Conservation (phyloP, 768 basidiomycete genomes). For the Tulasnella sp. region DNA sequence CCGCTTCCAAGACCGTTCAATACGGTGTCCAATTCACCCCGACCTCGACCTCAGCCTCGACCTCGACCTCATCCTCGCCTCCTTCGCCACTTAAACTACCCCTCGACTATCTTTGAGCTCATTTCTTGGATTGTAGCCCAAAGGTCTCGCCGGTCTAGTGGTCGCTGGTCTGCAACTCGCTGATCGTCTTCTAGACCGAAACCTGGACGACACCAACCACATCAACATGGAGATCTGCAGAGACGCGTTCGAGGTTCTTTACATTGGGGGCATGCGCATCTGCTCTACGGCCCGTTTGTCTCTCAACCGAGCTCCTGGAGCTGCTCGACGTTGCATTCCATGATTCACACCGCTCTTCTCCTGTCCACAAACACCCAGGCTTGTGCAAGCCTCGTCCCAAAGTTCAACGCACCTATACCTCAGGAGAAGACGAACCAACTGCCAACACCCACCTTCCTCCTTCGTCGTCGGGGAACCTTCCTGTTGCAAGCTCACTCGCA, state of each 20-base stretch:
- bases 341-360: neutral
- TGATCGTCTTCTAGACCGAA: neutral
- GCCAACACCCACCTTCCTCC: neutral
- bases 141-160: neutral
- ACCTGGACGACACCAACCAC: neutral
- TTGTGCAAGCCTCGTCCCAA: neutral
- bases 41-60: neutral
- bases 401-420: neutral
- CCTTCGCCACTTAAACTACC: neutral
- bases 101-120: neutral
- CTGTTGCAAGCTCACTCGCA: neutral
- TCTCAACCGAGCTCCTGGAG: neutral
- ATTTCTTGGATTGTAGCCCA: neutral
- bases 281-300: neutral
- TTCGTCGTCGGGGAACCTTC: neutral
- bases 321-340: neutral
- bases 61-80: neutral
- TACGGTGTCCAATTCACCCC: neutral
- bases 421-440: neutral
- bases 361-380: neutral
- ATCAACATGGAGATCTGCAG: neutral
- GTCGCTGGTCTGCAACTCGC: neutral
- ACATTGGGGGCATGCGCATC: neutral
- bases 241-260: neutral
- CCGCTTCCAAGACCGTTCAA: neutral